phyloP scores from a whole-genome alignment of 2,329 filamentous ascomycete species.

The Zelopaecilomyces penicillatus region DNA sequence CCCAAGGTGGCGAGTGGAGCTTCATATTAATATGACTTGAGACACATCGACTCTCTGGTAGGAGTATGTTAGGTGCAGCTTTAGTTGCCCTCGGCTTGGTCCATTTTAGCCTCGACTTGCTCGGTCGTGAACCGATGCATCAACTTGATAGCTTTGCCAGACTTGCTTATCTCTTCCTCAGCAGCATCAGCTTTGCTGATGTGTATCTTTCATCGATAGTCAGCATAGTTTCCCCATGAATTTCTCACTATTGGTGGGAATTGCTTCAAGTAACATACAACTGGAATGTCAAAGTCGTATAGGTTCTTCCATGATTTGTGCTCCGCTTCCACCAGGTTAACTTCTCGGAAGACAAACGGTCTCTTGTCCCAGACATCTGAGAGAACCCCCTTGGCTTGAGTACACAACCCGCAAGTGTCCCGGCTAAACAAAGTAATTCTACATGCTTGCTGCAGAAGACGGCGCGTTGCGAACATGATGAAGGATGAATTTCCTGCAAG shows the following conservation, averaged over 20 bases:
- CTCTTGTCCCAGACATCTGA: conserved; percentile 58
- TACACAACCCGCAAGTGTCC: conserved; percentile 62
- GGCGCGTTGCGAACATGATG: conserved; percentile 43
- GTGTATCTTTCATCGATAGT: conserved; percentile 39
- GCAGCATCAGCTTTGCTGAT: conserved; percentile 49
- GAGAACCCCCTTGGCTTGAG: conserved; percentile 58
- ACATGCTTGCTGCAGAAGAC: conserved; percentile 41
- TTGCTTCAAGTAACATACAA: conserved; percentile 42
- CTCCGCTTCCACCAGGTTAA: conserved; percentile 59
- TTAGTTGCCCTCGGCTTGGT: conserved; percentile 38
- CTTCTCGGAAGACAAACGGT: conserved; percentile 60
- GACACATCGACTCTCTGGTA: no score
- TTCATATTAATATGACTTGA: no score
- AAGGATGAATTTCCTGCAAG: background rate
- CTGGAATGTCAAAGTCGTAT: conserved; percentile 76
- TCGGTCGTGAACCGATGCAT: conserved; percentile 69
- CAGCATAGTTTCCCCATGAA: background rate
- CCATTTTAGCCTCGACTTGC: conserved; percentile 61
- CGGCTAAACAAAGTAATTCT: conserved; percentile 71
- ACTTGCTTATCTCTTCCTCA: conserved; percentile 45
- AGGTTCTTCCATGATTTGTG: conserved; percentile 59
- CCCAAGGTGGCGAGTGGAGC: no score
- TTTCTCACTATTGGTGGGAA: background rate
- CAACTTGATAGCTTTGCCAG: conserved; percentile 56
- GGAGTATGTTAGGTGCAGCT: background rate